phyloP scores from a whole-genome alignment of 257 asterid genomes.

The Pogostemon cablin region DNA sequence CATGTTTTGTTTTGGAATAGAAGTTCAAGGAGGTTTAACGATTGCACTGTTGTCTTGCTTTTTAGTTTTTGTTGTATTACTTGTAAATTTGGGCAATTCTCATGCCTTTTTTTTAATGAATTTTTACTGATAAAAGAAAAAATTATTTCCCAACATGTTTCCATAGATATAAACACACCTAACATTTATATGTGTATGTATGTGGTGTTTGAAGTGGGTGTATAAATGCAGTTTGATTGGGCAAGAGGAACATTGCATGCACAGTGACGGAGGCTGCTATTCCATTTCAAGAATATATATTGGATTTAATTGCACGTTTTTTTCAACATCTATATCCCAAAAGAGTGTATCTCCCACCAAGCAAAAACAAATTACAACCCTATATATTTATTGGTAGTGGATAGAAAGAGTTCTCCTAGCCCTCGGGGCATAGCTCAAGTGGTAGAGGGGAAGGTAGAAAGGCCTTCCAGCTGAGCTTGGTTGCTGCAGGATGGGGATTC shows the following conservation, averaged over 20 bases:
- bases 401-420: slow-evolving; percentile 22
- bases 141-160: too few species aligned
- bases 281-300: slow-evolving; percentile 13
- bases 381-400: not conserved
- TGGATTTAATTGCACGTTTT: slow-evolving; percentile 42
- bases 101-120: not conserved
- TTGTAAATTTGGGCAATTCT: too few species aligned
- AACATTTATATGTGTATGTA: not conserved
- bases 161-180: too few species aligned
- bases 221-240: slow-evolving; percentile 18
- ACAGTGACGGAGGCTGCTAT: slow-evolving; percentile 32
- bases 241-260: slow-evolving; percentile 22
- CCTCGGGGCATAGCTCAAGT: too few species aligned
- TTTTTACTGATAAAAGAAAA: too few species aligned
- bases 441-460: too few species aligned
- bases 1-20: too few species aligned
- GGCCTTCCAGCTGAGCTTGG: too few species aligned
- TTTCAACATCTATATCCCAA: slow-evolving; percentile 31
- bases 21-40: too few species aligned
- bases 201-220: not conserved
- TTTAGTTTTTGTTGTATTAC: too few species aligned
- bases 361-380: slow-evolving; percentile 16
- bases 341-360: slow-evolving; percentile 29
- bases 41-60: too few species aligned
- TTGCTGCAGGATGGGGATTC: too few species aligned